Percentiles rank a stretch among this genome's conserved stretches.
These are phyloP conservation scores for Fraxinus sp. DNA, from an alignment of 305 asterid species.

Conservation along the genomic window DNA sequence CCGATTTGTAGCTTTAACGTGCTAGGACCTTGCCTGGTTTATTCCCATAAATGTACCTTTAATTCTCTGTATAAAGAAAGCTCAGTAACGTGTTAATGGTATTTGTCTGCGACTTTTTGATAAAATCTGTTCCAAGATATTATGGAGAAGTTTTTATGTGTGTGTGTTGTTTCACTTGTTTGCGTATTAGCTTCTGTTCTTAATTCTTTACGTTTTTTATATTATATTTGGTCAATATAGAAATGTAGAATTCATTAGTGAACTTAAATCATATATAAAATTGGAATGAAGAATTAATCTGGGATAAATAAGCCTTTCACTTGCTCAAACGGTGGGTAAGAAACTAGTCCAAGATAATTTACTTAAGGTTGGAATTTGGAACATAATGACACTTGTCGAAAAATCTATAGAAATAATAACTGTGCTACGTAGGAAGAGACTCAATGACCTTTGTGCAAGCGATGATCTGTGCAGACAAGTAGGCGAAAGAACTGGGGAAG, in stretches of 20 bases:
- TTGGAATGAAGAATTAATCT: neutral
- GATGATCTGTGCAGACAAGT: neutral
- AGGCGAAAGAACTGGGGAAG: neutral
- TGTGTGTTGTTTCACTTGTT: neutral
- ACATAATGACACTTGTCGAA: neutral
- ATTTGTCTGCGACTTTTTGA: neutral
- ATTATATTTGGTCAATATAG: neutral
- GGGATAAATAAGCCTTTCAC: neutral
- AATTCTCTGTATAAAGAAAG: neutral
- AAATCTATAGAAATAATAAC: neutral
- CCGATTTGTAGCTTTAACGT: neutral
- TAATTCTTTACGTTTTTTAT: neutral
- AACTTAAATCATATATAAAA: neutral
- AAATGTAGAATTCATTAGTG: neutral
- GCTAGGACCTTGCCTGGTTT: neutral
- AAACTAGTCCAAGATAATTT: neutral
- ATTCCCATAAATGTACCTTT: neutral
- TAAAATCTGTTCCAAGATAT: neutral
- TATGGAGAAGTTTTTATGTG: neutral
- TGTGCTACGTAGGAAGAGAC: neutral
- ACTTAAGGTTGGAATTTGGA: neutral
- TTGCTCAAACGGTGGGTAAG: neutral
- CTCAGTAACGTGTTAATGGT: neutral
- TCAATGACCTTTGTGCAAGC: neutral
- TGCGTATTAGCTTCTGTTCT: neutral